A percentile compares a stretch with the other conserved stretches of the same genome.
phyloP scores from a whole-genome alignment of 1,139 yeast species.

The Hansenula lynferdii region DNA sequence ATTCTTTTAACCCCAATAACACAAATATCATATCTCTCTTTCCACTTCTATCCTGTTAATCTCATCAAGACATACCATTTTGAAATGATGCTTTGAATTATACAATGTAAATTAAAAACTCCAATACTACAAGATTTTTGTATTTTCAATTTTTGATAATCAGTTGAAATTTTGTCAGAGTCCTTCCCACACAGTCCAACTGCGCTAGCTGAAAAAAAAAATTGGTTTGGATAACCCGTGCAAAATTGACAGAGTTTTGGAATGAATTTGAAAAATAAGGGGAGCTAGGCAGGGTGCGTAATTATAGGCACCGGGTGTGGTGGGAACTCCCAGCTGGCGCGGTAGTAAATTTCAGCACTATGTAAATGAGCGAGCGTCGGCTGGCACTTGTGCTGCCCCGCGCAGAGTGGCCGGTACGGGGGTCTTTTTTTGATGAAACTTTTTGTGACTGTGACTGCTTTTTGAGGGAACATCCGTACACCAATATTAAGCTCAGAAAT shows the following conservation, averaged over 20 bases:
- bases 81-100: constrained; percentile 18
- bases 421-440: not conserved
- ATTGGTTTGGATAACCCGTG: not conserved
- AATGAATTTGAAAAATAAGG: too few species aligned
- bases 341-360: too few species aligned
- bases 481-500: not conserved
- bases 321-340: too few species aligned
- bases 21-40: not conserved
- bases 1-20: not conserved
- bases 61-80: constrained; percentile 21
- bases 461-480: constrained; percentile 2
- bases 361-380: too few species aligned
- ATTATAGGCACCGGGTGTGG: too few species aligned
- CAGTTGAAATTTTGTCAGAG: constrained; percentile 14
- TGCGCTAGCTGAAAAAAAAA: not conserved
- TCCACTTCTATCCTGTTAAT: not conserved
- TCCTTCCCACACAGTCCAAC: constrained; percentile 6
- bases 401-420: too few species aligned
- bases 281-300: too few species aligned
- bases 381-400: not conserved
- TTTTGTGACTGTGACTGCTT: constrained; percentile 5
- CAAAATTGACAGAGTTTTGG: not conserved
- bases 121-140: not conserved
- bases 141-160: constrained; percentile 6
- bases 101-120: constrained; percentile 1